phyloP scores from a whole-genome alignment of 2,329 filamentous ascomycete species.

The Penicillium polonicum region DNA sequence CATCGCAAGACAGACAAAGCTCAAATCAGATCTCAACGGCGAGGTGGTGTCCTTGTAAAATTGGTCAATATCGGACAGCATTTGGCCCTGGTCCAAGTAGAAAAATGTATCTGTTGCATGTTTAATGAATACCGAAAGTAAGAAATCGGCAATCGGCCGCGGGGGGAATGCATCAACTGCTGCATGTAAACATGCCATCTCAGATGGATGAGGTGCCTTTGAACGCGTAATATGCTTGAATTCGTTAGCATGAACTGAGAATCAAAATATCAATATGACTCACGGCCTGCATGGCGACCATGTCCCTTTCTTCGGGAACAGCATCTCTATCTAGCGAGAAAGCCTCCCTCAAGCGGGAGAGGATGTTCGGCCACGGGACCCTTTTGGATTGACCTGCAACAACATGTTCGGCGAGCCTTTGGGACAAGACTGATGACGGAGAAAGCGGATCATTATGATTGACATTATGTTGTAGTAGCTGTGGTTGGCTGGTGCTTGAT shows the following conservation, averaged over 20 bases:
- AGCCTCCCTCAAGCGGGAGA: constrained; percentile 18
- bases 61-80: constrained; percentile 17
- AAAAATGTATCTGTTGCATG: constrained; percentile 23
- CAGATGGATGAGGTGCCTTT: constrained; percentile 8
- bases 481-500: not conserved
- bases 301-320: constrained; percentile 9
- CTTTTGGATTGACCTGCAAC: constrained; percentile 11
- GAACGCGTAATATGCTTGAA: constrained; percentile 7
- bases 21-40: constrained; percentile 12
- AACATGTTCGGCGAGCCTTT: constrained; percentile 15
- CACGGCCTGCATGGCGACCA: constrained; percentile 18
- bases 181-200: constrained; percentile 5
- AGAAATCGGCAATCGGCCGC: constrained; percentile 16
- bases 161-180: constrained; percentile 18
- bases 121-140: constrained; percentile 19
- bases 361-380: constrained; percentile 15
- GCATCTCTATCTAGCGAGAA: constrained; percentile 15
- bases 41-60: constrained; percentile 13
- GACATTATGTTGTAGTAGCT: constrained; percentile 10
- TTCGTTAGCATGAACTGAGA: not conserved
- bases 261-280: not conserved
- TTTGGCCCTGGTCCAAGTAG: constrained; percentile 20
- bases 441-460: constrained; percentile 20
- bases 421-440: constrained; percentile 10
- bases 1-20: constrained; percentile 19